Evolutionary conservation across 805 yeast genomes (phyloP).

Genomic region (Torulaspora indica): DNA sequence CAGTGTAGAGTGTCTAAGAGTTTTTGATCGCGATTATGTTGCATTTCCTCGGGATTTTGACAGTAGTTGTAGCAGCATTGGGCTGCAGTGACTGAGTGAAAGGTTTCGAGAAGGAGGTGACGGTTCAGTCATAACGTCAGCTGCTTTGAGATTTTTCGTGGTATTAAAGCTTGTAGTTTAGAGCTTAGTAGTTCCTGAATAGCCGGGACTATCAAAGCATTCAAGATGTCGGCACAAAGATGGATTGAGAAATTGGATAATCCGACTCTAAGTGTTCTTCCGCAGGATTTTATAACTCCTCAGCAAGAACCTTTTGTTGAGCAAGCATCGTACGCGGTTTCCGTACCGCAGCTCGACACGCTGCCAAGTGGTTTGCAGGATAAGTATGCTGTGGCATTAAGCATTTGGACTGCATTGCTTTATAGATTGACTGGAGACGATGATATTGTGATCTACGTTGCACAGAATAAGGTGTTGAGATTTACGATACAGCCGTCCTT

Average conservation of each 20-base stretch:
- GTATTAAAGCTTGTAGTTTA: not conserved
- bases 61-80: not conserved
- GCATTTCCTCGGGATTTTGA: conserved; percentile 13
- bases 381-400: conserved; percentile 50
- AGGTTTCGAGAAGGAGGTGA: no score
- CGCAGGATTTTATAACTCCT: conserved; percentile 82
- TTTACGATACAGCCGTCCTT: conserved; percentile 51
- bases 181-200: not conserved
- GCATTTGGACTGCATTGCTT: conserved; percentile 65
- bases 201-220: not conserved
- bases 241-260: conserved; percentile 68
- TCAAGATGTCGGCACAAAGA: conserved; percentile 13
- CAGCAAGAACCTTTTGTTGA: conserved; percentile 62
- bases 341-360: conserved; percentile 30
- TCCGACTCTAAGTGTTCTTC: conserved; percentile 82
- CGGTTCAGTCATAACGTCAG: not conserved
- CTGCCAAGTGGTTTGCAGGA: conserved; percentile 23
- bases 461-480: conserved; percentile 50
- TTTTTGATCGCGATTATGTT: not conserved
- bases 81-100: no score
- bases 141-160: not conserved
- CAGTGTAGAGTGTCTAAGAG: no score
- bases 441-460: conserved; percentile 70
- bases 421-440: conserved; percentile 90
- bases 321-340: conserved; percentile 44